A percentile compares a stretch with the other conserved stretches of the same genome.
Conservation (phyloP, 2,329 filamentous ascomycete genomes). For the Aspergillus vadensis region DNA sequence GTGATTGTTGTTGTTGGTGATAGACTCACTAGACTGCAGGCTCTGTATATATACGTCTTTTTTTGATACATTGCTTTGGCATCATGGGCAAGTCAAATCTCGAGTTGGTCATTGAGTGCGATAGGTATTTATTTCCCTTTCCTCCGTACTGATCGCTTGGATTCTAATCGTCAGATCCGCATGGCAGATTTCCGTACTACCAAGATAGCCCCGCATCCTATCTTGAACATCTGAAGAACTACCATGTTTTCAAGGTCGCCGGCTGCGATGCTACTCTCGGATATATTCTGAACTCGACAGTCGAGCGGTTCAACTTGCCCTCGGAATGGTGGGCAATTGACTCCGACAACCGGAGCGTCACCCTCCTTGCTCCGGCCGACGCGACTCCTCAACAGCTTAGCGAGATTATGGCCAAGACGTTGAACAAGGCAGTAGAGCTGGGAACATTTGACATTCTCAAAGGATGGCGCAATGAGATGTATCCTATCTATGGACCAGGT, state of each 20-base stretch:
- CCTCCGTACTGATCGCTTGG: neutral
- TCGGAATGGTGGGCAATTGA: slow-evolving; percentile 64
- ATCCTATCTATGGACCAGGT: slow-evolving; percentile 70
- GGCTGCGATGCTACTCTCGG: slow-evolving; percentile 65
- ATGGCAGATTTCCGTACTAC: slow-evolving; percentile 74
- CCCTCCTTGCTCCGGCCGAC: slow-evolving; percentile 58
- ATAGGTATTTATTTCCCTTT: slow-evolving; percentile 44
- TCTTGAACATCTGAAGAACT: slow-evolving; percentile 55
- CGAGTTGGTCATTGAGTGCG: slow-evolving; percentile 59
- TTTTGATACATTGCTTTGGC: neutral
- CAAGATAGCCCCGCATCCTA: slow-evolving; percentile 61
- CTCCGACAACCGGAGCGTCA: slow-evolving; percentile 61
- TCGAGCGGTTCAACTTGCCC: slow-evolving; percentile 49
- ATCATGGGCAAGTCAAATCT: slow-evolving; percentile 51
- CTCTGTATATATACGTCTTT: neutral
- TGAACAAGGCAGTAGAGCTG: slow-evolving; percentile 68
- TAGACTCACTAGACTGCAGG: neutral
- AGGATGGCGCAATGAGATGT: slow-evolving; percentile 80
- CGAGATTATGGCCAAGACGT: slow-evolving; percentile 57
- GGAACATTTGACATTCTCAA: slow-evolving; percentile 71
- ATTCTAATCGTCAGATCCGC: slow-evolving; percentile 18
- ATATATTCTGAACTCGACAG: slow-evolving; percentile 56
- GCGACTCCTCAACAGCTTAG: slow-evolving; percentile 66
- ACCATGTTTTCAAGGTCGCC: slow-evolving; percentile 68
- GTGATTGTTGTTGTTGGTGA: neutral